Base-by-base conservation (phyloP, 1,139 yeast species). In the Yamadazyma songkhlaensis region DNA sequence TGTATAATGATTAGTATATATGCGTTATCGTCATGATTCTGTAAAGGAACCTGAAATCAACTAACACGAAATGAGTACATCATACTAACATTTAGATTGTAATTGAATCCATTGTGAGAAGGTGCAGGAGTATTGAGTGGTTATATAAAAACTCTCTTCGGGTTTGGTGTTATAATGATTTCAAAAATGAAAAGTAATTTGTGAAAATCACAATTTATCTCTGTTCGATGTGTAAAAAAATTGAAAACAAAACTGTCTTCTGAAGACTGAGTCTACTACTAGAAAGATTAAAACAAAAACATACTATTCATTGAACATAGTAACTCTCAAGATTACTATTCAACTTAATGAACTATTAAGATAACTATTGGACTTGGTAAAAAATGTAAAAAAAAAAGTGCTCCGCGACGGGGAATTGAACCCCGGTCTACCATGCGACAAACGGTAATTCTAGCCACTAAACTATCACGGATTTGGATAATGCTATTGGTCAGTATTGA, bases 391-490 rank as follows among this genome's bases (percentile, higher is more conserved):
- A 32, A 33, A 39, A 26, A 49, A 29, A 33, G 36, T 22, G 50
- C 68, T 63, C 68, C 69, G 68, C 63, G 68, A 64, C 69, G 67
- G 70, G 69, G 69, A 64, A 64, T 64, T 61, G 70, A 64, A 64
- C 70, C 70, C 70, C 67, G 70, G 69, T 64, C 69, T 60, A 57
- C 69, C 69, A 57, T 62, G 69, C 68, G 70, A 64, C 69, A 64
- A 64, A 62, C 69, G 68, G 69, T 55, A 59, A 63, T 64, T 64
- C 69, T 63, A 63, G 68, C 69, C 70, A 63, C 69, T 64, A 64
- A 62, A 64, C 70, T 63, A 64, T 64, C 69, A 51, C 68, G 70
- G 70, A 63, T 36, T 28, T 28, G 20, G 20, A 17, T 17, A 6
- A 4, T 4, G 20, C 20, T 17, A 17, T n/a, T n/a, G n/a, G n/a